Evolutionary conservation across 2,329 filamentous ascomycete species (phyloP).

Genomic region (Colletotrichum noveboracense): DNA sequence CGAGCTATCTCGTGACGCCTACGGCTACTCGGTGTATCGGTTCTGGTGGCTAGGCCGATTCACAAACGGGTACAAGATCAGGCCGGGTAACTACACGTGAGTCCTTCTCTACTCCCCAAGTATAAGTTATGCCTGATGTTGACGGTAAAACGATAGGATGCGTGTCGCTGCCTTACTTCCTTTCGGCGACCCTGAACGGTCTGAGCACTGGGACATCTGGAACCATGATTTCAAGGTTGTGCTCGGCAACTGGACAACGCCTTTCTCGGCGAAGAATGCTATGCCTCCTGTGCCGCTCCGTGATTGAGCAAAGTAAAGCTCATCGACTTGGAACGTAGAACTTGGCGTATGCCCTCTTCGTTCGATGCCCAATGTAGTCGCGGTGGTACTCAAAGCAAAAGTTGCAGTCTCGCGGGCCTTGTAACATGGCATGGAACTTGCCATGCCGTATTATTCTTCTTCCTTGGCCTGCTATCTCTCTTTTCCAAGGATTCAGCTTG

Average conservation of each 20-base stretch:
- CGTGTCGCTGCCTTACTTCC: conserved; percentile 16
- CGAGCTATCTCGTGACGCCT: neutral
- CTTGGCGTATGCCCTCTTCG: fast-evolving
- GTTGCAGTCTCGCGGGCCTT: neutral
- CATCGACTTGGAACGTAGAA: fast-evolving
- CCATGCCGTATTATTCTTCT: neutral
- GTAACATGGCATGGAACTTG: neutral
- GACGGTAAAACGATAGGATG: neutral
- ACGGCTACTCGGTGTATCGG: neutral
- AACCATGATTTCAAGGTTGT: neutral
- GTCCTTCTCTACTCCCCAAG: fast-evolving
- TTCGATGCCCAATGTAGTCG: neutral
- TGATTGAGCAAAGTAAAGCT: neutral
- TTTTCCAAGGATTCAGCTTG: neutral
- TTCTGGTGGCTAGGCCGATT: conserved; percentile 16
- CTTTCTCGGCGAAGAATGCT: neutral
- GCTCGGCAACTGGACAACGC: neutral
- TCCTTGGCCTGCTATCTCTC: neutral
- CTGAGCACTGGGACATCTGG: conserved; percentile 13
- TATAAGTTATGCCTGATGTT: neutral
- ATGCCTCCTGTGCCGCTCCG: neutral
- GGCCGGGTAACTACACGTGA: conserved; percentile 18
- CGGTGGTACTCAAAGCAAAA: neutral
- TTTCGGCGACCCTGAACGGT: conserved; percentile 2
- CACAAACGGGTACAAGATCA: conserved; percentile 4